Percentiles rank a stretch among this genome's conserved stretches.
phyloP scores from a whole-genome alignment of 1,139 yeast genomes.

The Nematodospora anomalae region DNA sequence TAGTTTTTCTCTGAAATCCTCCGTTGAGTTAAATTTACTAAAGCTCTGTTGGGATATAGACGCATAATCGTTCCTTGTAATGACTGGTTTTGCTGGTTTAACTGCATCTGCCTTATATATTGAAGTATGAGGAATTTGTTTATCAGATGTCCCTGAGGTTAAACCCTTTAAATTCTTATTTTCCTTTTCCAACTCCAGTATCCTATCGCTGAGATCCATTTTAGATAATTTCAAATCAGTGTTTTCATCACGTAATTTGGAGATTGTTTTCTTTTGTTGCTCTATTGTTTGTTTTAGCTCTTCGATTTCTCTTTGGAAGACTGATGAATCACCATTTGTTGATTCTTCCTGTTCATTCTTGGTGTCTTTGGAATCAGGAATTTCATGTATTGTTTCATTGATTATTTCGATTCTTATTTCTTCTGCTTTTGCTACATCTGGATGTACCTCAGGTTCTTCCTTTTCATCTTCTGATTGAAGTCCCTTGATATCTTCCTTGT shows the following conservation, averaged over 20 bases:
- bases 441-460: slow-evolving; percentile 2
- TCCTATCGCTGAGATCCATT: slow-evolving; percentile 47
- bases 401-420: slow-evolving; percentile 3
- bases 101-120: slow-evolving; percentile 10
- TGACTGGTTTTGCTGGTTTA: slow-evolving; percentile 36
- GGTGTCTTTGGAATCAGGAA: slow-evolving; percentile 3
- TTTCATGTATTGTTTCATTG: neutral
- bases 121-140: neutral
- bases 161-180: slow-evolving; percentile 19
- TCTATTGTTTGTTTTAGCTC: slow-evolving; percentile 25
- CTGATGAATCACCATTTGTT: neutral
- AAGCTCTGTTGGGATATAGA: slow-evolving; percentile 30
- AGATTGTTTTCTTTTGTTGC: slow-evolving; percentile 37
- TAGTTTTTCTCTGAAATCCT: slow-evolving; percentile 42
- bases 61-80: slow-evolving; percentile 38
- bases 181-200: slow-evolving; percentile 26
- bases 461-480: slow-evolving; percentile 6
- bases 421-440: slow-evolving; percentile 11
- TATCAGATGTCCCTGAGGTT: slow-evolving; percentile 1
- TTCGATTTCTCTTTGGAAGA: slow-evolving; percentile 31
- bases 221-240: slow-evolving; percentile 44
- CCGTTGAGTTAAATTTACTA: slow-evolving; percentile 20
- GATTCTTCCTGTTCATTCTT: slow-evolving; percentile 1
- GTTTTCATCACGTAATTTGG: slow-evolving; percentile 43
- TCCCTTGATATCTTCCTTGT: slow-evolving; percentile 10